Evolutionary conservation across 306 rosid species (phyloP).

Genomic region (Pyrus communis): DNA sequence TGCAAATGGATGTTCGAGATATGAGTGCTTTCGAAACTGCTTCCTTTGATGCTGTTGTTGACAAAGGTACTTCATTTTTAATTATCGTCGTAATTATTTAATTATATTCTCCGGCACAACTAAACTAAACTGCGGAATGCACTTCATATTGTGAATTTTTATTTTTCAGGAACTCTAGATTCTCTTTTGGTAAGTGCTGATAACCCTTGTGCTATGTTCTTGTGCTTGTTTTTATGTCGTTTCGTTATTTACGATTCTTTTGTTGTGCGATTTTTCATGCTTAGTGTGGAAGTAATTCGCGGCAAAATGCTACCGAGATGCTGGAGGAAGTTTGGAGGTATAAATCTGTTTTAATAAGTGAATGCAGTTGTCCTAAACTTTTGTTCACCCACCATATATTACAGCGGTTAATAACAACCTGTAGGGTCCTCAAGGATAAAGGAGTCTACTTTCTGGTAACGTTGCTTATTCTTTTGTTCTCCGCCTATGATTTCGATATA

Average conservation of each 20-base stretch:
- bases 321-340: conserved; percentile 90
- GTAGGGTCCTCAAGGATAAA: conserved; percentile 88
- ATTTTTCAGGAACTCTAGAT: conserved; percentile 77
- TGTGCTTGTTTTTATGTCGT: neutral
- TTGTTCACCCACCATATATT: conserved; percentile 64
- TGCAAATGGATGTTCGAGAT: conserved; percentile 77
- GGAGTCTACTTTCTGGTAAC: conserved; percentile 88
- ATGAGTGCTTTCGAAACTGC: conserved; percentile 57
- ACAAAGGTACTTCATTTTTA: conserved; percentile 48
- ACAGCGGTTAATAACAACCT: conserved; percentile 92
- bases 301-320: conserved; percentile 60
- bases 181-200: conserved; percentile 57
- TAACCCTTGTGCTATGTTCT: conserved; percentile 20
- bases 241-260: no score
- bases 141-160: neutral
- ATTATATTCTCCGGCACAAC: no score
- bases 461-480: neutral
- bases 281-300: conserved; percentile 74
- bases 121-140: no score
- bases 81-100: neutral
- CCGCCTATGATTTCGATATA: neutral
- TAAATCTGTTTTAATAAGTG: conserved; percentile 24
- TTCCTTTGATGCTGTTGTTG: conserved; percentile 60
- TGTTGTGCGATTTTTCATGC: conserved; percentile 11
- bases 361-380: conserved; percentile 10